Evolutionary conservation across 1,284 basidiomycete genomes (phyloP), one percentile per base, ranked within the genome.

Genomic region (Agaricales sp.): DNA sequence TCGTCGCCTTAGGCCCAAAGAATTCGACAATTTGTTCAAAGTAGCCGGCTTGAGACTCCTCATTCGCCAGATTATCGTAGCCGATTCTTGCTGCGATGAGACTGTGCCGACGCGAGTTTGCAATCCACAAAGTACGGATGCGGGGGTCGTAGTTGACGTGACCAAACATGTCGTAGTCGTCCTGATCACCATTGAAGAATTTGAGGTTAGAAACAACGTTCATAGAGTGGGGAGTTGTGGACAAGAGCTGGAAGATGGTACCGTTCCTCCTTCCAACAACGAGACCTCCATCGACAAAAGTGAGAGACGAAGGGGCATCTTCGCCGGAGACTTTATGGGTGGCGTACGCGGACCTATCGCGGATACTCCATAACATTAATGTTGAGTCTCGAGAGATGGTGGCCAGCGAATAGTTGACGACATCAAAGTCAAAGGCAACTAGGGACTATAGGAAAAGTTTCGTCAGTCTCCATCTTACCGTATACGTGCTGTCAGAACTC

Each of bases 21-120:
- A 91, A 91, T 66, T 91, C 87, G 55, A 82, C 74, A 47, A 87
- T 73, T 61, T 88, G 87, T 50, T 88, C 84, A 51, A 90, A 83
- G 59, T 76, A 79, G 12, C 75, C 75, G 48, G 77, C 71, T 23
- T 72, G 67, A 19, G 69, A 65, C 45, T 86, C 80, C 50, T 85
- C 81, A 18, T 77, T 75, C 19, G 72, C 71, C 24, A 75, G 71
- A 37, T 74, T 64, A 47, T 89, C 86, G 52, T 84, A 75, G 52
- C 76, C 77, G 51, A 90, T 71, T 61, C 78, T 85, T 60, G 88
- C 70, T 13, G 84, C 87, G 43, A 90, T 78, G 65, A 91, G 72
- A 61, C 87, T 89, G 50, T 89, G 84, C 16, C 87, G 76, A 35
- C 84, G 78, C 61, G 78, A 87, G 62, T 89, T 89, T 49, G 87